A percentile compares a stretch with the other conserved stretches of the same genome.
phyloP scores from a whole-genome alignment of 257 asterid genomes.

The Gardenia jasminoides region DNA sequence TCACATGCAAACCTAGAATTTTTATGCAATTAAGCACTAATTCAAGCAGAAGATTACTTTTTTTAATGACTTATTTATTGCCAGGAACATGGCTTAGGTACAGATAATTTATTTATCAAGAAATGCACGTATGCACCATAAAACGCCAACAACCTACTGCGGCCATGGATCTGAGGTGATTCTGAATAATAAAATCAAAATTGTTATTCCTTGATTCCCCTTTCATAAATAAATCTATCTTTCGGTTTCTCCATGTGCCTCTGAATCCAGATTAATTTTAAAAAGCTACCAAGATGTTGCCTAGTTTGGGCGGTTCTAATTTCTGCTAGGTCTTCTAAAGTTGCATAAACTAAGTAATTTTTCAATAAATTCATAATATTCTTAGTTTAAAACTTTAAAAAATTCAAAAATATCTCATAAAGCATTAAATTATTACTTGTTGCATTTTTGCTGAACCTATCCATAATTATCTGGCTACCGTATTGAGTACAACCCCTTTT shows the following conservation, averaged over 20 bases:
- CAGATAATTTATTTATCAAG: not conserved
- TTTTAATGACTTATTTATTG: not conserved
- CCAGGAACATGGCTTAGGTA: conserved; percentile 28
- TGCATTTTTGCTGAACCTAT: not conserved
- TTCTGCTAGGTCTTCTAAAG: not conserved
- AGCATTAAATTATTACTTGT: not conserved
- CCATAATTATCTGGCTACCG: not conserved
- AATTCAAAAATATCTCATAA: no score
- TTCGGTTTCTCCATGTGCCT: conserved; percentile 17
- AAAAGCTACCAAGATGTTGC: not conserved
- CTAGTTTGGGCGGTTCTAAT: not conserved
- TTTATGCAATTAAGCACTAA: conserved; percentile 2
- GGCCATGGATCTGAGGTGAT: conserved; percentile 10
- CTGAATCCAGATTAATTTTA: not conserved
- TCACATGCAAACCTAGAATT: conserved; percentile 14
- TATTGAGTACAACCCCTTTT: not conserved
- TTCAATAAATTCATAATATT: no score
- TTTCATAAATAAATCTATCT: conserved; percentile 4
- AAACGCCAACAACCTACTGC: conserved; percentile 8
- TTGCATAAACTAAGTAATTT: no score
- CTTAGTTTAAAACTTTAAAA: no score
- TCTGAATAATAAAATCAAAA: not conserved
- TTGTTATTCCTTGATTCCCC: conserved; percentile 7
- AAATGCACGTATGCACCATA: not conserved
- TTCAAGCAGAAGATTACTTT: not conserved